These are phyloP conservation scores for Ceratocystis harringtonii DNA, from an alignment of 2,329 filamentous ascomycete genomes.

Conservation along the genomic window DNA sequence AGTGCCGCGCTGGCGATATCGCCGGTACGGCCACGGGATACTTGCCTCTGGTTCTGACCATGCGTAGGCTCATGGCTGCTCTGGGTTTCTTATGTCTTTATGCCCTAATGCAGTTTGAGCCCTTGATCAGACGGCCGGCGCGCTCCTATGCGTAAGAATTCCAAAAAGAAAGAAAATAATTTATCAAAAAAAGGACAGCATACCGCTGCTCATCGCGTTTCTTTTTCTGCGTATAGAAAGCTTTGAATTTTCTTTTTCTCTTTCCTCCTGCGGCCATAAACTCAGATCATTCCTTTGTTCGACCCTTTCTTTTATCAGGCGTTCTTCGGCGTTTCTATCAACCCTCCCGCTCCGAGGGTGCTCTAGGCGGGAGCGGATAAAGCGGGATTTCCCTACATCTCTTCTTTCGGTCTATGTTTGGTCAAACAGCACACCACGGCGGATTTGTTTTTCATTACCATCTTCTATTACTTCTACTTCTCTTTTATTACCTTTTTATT, in stretches of 20 bases:
- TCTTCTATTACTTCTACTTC: neutral
- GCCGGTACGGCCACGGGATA: neutral
- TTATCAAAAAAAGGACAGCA: neutral
- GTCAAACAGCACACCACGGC: slow-evolving; percentile 16
- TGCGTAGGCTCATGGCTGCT: slow-evolving; percentile 15
- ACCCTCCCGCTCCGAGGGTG: neutral
- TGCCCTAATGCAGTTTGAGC: slow-evolving; percentile 17
- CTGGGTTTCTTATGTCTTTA: slow-evolving; percentile 16
- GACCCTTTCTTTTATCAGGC: neutral
- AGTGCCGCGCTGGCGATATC: slow-evolving; percentile 8
- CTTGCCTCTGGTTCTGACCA: slow-evolving; percentile 13
- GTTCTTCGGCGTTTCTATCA: neutral
- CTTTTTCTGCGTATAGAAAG: neutral
- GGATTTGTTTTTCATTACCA: slow-evolving; percentile 4
- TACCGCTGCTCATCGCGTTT: neutral
- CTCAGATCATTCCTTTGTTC: neutral
- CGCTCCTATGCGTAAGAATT: slow-evolving; percentile 15
- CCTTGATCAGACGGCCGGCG: slow-evolving; percentile 15
- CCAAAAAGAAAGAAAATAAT: neutral
- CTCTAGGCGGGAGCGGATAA: neutral
- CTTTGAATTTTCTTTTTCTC: slow-evolving; percentile 1
- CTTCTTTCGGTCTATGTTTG: slow-evolving; percentile 17
- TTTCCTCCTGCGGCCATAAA: neutral
- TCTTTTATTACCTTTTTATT: neutral
- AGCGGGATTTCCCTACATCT: slow-evolving; percentile 1